Evolutionary conservation across 169 alveolate genomes (phyloP).

Genomic region (Plasmodium blacklocki): DNA sequence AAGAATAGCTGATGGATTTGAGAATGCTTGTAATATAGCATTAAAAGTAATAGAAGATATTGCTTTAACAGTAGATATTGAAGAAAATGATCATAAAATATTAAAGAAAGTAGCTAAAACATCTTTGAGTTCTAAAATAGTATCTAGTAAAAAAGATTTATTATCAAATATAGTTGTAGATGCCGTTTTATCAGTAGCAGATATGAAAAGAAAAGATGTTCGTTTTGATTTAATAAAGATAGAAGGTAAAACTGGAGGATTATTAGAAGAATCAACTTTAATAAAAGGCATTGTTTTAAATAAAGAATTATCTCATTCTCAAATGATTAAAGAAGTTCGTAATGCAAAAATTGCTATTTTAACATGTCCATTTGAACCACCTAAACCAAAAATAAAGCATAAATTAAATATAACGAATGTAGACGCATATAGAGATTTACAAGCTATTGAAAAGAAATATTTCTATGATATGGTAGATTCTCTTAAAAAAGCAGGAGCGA

Average conservation of each 20-base stretch:
- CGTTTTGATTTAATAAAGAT: conserved; percentile 98
- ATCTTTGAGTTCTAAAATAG: conserved; percentile 98
- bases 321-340: conserved; percentile 94
- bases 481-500: conserved; percentile 97
- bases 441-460: conserved; percentile 91
- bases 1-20: conserved; percentile 98
- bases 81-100: conserved; percentile 84
- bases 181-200: conserved; percentile 98
- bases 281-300: conserved; percentile 97
- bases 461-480: conserved; percentile 96
- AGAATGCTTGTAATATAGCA: conserved; percentile 97
- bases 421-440: conserved; percentile 96
- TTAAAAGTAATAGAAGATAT: conserved; percentile 92
- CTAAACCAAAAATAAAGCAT: conserved; percentile 99
- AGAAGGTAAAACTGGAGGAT: conserved; percentile 98
- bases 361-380: conserved; percentile 99
- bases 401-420: conserved; percentile 97
- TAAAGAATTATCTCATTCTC: conserved; percentile 99
- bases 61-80: conserved; percentile 87
- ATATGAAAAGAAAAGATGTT: conserved; percentile 97
- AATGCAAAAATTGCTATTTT: conserved; percentile 98
- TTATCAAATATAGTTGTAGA: conserved; percentile 96
- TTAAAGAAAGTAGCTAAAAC: conserved; percentile 94
- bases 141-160: conserved; percentile 92
- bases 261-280: conserved; percentile 95